Evolutionary conservation across 1,284 basidiomycete genomes (phyloP).

Genomic region (Stereum hirsutum): DNA sequence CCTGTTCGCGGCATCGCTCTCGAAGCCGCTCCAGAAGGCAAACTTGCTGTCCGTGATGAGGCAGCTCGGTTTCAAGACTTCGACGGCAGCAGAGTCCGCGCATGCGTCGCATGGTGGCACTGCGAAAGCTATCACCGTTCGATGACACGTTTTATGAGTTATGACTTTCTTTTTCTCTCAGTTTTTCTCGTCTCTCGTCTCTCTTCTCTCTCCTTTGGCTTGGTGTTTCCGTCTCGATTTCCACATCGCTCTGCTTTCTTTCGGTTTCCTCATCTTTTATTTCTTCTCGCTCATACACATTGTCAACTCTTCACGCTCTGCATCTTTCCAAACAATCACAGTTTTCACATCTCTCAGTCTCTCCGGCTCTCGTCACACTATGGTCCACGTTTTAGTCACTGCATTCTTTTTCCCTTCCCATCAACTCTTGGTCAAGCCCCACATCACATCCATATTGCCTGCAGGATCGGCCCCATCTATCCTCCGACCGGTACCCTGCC

Average conservation of each 20-base stretch:
- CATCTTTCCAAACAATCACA: not conserved
- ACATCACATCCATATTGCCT: no score
- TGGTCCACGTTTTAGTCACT: slow-evolving; percentile 16
- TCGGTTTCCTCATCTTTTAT: not conserved
- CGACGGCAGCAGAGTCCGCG: slow-evolving; percentile 52
- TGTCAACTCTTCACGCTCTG: no score
- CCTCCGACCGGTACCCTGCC: not conserved
- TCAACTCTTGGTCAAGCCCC: no score
- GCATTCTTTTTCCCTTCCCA: slow-evolving; percentile 13
- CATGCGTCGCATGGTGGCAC: slow-evolving; percentile 1
- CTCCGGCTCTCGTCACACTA: slow-evolving; percentile 4
- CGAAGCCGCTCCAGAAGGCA: slow-evolving; percentile 83
- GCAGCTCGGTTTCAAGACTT: slow-evolving; percentile 82
- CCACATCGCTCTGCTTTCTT: no score
- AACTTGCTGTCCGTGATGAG: slow-evolving; percentile 77
- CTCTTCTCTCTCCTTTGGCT: slow-evolving; percentile 18
- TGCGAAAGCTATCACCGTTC: slow-evolving; percentile 14
- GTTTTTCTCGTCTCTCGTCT: slow-evolving; percentile 4
- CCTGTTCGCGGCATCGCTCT: slow-evolving; percentile 78
- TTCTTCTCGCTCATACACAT: no score
- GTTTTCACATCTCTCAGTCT: not conserved
- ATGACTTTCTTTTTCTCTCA: slow-evolving; percentile 1
- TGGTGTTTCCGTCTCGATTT: slow-evolving; percentile 19
- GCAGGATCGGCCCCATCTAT: no score
- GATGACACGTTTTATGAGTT: slow-evolving; percentile 7